phyloP scores from a whole-genome alignment of 2,329 filamentous ascomycete species.

The Colletotrichum sp. region DNA sequence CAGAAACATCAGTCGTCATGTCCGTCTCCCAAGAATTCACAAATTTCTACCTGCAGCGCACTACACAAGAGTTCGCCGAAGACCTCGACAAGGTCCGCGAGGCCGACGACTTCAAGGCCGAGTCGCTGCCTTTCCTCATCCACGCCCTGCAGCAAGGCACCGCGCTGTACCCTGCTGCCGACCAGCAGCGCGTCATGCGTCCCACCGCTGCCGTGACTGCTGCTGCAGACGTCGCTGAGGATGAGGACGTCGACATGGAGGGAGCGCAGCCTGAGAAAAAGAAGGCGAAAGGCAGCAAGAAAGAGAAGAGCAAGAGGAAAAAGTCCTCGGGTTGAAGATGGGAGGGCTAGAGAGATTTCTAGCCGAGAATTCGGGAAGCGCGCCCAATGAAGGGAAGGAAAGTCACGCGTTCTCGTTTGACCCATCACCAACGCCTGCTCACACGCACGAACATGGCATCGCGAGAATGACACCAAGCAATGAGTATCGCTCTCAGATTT shows the following conservation, averaged over 20 bases:
- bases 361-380: not conserved
- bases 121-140: slow-evolving; percentile 69
- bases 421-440: not conserved
- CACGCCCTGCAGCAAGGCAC: slow-evolving; percentile 73
- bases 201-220: not conserved
- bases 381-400: not conserved
- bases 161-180: slow-evolving; percentile 60
- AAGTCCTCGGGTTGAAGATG: slow-evolving; percentile 1
- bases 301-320: slow-evolving; percentile 3
- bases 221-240: not conserved
- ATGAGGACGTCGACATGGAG: not conserved
- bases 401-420: not conserved
- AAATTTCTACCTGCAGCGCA: slow-evolving; percentile 71
- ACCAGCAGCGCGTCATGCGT: slow-evolving; percentile 32
- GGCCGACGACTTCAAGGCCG: slow-evolving; percentile 73
- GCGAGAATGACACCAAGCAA: not conserved
- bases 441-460: not conserved
- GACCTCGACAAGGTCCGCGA: slow-evolving; percentile 74
- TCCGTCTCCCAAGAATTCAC: slow-evolving; percentile 50
- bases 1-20: not conserved
- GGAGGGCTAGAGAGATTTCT: not conserved
- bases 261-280: not conserved
- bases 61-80: slow-evolving; percentile 74
- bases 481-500: not conserved
- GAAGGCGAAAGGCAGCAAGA: not conserved